phyloP scores from a whole-genome alignment of 2,329 filamentous ascomycete genomes.

The Diaporthe destruens region DNA sequence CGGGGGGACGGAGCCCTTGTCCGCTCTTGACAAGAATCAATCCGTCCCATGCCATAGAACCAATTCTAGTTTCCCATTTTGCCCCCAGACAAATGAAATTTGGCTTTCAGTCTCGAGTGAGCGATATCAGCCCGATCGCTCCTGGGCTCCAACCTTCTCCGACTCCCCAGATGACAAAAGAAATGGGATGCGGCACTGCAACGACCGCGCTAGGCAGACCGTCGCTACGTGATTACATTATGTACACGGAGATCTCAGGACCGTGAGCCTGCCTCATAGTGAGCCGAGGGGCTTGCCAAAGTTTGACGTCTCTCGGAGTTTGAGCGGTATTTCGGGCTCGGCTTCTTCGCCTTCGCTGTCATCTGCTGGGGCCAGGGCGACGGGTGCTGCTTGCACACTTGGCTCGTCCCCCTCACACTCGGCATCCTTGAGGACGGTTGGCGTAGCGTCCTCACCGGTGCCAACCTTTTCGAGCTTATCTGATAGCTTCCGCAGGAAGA shows the following conservation, averaged over 20 bases:
- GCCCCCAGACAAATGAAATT: constrained; percentile 26
- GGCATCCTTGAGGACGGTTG: constrained; percentile 53
- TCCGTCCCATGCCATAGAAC: neutral
- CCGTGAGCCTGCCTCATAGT: constrained; percentile 9
- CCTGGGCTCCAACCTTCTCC: neutral
- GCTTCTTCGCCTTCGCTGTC: constrained; percentile 46
- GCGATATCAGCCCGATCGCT: neutral
- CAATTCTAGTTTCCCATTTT: constrained; percentile 18
- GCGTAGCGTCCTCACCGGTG: constrained; percentile 60
- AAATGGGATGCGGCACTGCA: neutral
- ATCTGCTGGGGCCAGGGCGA: constrained; percentile 36
- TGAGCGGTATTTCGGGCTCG: constrained; percentile 44
- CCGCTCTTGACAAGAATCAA: constrained; percentile 23
- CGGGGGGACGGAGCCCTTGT: neutral
- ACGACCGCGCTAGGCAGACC: neutral
- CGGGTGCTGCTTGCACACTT: constrained; percentile 27
- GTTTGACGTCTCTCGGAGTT: constrained; percentile 55
- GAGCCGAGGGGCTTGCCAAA: constrained; percentile 62
- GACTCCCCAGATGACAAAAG: constrained; percentile 7
- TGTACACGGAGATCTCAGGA: constrained; percentile 8
- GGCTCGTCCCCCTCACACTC: constrained; percentile 20
- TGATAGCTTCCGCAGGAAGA: constrained; percentile 64
- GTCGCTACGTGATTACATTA: constrained; percentile 7
- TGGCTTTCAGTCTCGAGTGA: constrained; percentile 3
- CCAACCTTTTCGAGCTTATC: constrained; percentile 65